phyloP scores from a whole-genome alignment of 306 rosid genomes.

The Corylus americana region DNA sequence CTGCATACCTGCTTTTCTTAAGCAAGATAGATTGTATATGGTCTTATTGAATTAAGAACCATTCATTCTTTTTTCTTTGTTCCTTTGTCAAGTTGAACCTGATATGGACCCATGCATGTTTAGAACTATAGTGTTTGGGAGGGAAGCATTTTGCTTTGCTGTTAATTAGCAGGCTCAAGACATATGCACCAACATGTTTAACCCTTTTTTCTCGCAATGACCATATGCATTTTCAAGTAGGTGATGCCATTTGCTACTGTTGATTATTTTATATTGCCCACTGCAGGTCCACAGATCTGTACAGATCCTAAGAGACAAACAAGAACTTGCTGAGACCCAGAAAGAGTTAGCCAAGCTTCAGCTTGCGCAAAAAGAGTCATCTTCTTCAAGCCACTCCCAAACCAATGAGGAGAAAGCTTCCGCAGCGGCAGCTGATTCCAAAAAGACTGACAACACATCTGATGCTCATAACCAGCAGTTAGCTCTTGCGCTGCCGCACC shows the following conservation, averaged over 20 bases:
- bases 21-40: not conserved
- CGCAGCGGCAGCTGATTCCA: conserved; percentile 52
- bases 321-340: conserved; percentile 93
- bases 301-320: conserved; percentile 94
- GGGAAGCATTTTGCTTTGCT: not conserved
- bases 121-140: not conserved
- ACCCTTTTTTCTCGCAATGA: not conserved
- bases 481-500: conserved; percentile 90
- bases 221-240: not conserved
- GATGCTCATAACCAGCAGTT: conserved; percentile 77
- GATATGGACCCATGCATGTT: not conserved
- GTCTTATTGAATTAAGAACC: not conserved
- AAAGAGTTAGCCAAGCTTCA: conserved; percentile 96
- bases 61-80: not conserved
- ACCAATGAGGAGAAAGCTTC: conserved; percentile 76
- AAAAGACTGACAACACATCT: conserved; percentile 59
- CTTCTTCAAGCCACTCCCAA: conserved; percentile 68
- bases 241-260: not conserved
- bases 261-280: not conserved
- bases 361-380: conserved; percentile 79
- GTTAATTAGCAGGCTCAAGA: not conserved
- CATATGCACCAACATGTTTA: not conserved
- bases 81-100: not conserved
- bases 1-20: not conserved
- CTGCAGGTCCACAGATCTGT: conserved; percentile 95